Evolutionary conservation across 1,284 basidiomycete genomes (phyloP).

Genomic region (Ustilago cynodontis): DNA sequence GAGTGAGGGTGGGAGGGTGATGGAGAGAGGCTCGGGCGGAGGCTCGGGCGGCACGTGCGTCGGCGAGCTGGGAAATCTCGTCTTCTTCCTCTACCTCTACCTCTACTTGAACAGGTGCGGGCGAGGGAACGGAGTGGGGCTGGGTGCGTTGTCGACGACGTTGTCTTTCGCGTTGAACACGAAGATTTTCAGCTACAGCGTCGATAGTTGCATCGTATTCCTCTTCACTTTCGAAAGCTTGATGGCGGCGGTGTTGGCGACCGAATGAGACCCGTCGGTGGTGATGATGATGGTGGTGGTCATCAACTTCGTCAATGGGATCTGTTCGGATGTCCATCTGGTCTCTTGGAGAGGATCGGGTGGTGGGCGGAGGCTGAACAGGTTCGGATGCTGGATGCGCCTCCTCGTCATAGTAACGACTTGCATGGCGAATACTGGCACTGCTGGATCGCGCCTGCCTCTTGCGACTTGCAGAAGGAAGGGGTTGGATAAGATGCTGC

Average conservation of each 20-base stretch:
- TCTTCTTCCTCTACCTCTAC: constrained; percentile 42
- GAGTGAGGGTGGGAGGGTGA: constrained; percentile 9
- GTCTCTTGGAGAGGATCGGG: neutral
- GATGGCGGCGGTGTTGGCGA: constrained; percentile 9
- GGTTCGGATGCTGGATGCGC: constrained; percentile 48
- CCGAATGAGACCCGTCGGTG: constrained; percentile 27
- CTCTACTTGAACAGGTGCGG: neutral
- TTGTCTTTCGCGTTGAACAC: constrained; percentile 27
- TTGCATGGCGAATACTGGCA: constrained; percentile 5
- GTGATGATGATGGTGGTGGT: constrained; percentile 21
- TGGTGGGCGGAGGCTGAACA: constrained; percentile 3
- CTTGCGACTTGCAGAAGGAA: neutral
- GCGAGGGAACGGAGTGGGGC: no score
- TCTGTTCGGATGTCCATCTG: constrained; percentile 30
- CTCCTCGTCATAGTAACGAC: constrained; percentile 18
- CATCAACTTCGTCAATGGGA: constrained; percentile 20
- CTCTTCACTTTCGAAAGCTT: constrained; percentile 10
- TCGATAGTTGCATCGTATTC: constrained; percentile 48
- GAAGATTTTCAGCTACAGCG: constrained; percentile 42
- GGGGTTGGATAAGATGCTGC: constrained; percentile 22
- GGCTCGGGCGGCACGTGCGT: constrained; percentile 27
- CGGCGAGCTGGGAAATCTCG: constrained; percentile 50
- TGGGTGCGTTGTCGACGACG: neutral
- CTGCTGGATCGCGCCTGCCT: constrained; percentile 11
- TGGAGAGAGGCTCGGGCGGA: constrained; percentile 16